Percentiles rank a stretch among this genome's conserved stretches.
These are phyloP conservation scores for Nyssa sinensis DNA, from an alignment of 148 eudicot species.

Conservation along the genomic window DNA sequence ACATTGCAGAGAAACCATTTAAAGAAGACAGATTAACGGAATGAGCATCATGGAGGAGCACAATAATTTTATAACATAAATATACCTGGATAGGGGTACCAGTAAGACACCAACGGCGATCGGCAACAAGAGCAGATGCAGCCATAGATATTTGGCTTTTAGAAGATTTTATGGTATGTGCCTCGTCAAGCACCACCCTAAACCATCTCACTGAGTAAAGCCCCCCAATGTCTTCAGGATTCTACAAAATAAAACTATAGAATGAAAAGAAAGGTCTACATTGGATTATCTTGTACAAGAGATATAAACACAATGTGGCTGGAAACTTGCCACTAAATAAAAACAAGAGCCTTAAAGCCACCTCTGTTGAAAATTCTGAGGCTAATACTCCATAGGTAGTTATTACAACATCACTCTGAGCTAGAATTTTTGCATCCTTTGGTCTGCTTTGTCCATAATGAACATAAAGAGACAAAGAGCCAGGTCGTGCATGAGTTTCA, in stretches of 20 bases:
- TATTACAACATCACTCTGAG: constrained; percentile 78
- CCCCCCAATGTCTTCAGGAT: constrained; percentile 68
- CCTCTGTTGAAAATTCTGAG: constrained; percentile 88
- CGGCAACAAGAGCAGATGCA: constrained; percentile 79
- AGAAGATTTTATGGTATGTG: constrained; percentile 87
- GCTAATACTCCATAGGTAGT: constrained; percentile 95
- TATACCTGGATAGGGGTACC: constrained; percentile 98
- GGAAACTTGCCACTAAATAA: neutral
- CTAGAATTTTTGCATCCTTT: constrained; percentile 68
- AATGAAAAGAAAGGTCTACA: constrained; percentile 1
- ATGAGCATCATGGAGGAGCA: neutral
- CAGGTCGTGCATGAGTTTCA: constrained; percentile 84
- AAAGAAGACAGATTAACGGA: neutral
- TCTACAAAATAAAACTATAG: constrained; percentile 40
- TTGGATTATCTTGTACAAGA: neutral
- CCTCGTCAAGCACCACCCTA: constrained; percentile 96
- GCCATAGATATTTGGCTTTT: constrained; percentile 93
- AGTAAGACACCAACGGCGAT: constrained; percentile 95
- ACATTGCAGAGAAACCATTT: neutral
- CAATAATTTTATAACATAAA: neutral
- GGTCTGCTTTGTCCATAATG: constrained; percentile 90
- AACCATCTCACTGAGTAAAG: constrained; percentile 82
- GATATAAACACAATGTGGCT: neutral
- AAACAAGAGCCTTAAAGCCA: constrained; percentile 20
- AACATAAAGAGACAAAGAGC: constrained; percentile 73